Evolutionary conservation across 306 rosid species (phyloP).

Genomic region (Amphicarpaea edgeworthii): DNA sequence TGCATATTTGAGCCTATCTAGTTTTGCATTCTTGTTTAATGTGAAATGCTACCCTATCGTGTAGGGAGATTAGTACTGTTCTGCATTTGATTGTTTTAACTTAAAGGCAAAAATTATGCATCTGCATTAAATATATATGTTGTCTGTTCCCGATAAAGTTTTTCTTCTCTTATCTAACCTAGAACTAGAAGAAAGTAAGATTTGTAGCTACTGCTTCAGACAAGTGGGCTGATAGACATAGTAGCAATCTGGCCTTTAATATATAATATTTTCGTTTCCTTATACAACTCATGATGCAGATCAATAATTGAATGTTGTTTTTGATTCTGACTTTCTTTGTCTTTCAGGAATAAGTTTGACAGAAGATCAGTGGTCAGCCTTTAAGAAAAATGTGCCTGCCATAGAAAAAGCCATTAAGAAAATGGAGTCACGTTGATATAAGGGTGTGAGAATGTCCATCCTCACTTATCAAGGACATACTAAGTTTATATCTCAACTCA

Average conservation of each 20-base stretch:
- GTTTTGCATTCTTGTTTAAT: conserved; percentile 29
- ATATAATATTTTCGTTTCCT: not conserved
- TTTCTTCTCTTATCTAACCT: conserved; percentile 1
- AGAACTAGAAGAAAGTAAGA: not conserved
- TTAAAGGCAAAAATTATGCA: not conserved
- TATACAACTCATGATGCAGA: not conserved
- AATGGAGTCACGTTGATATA: conserved; percentile 63
- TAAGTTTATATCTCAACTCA: conserved; percentile 19
- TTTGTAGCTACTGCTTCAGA: conserved; percentile 22
- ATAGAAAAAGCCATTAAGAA: conserved; percentile 78
- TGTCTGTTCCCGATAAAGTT: not conserved
- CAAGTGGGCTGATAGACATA: conserved; percentile 21
- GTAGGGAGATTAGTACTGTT: not conserved
- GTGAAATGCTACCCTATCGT: not conserved
- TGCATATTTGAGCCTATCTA: conserved; percentile 10
- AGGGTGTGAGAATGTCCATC: conserved; percentile 13
- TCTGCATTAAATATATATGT: not conserved
- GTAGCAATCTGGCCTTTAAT: conserved; percentile 19
- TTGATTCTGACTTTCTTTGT: conserved; percentile 19
- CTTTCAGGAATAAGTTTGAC: conserved; percentile 92
- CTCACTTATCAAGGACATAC: conserved; percentile 9
- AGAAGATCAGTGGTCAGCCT: conserved; percentile 83
- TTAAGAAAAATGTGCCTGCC: conserved; percentile 76
- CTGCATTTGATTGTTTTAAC: conserved; percentile 2
- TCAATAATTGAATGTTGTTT: conserved; percentile 25